Base-by-base conservation (phyloP, 306 rosid species). In the Cucurbita moschata region DNA sequence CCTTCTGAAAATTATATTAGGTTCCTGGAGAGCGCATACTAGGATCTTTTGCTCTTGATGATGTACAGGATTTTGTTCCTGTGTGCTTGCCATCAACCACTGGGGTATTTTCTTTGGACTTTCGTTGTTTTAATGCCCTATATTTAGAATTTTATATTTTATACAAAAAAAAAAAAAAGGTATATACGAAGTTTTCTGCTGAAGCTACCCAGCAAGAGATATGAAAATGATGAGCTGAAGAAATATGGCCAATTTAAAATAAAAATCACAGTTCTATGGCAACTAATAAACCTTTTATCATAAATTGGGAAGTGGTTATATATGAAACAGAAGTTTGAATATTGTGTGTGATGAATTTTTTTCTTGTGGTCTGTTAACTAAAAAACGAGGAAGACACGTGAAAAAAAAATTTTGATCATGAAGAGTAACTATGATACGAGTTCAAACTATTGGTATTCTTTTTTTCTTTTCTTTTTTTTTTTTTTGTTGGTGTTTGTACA, bases 1-100 rank as follows among this genome's bases (percentile, higher is more conserved):
- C 19, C 10, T 57, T 59, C 71, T 18, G 35, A 57, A 58, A 72
- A 68, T 74, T 54, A 39, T 7, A 39, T 7, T 82, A 94, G 98
- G 97, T 90, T 62, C 98, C 96, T 78, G 98, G 98, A 73, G 96
- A 89, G 83, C 85, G 94, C 64, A 87, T 90, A 77, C 77, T 94
- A 76, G 97, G 97, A 51, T 87, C 88, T 40, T 90, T 82, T 77
- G 81, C 87, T 77, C 96, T 94, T 71, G 98, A 89, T 58, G 95
- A 90, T 79, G 98, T 89, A 49, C 91, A 87, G 78, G 96, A 87
- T 62, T 89, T 86, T 75, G 75, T 74, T 80, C 92, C 96, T 43
- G 88, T 89, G 43, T 49, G 66, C 83, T 77, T 94, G 77, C 89
- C 90, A 56, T 76, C 92, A 73, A 83, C 97, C 73, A 84, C 86